Conservation (phyloP, 192 early-diverging fungal species). For the Mortierella antarctica region DNA sequence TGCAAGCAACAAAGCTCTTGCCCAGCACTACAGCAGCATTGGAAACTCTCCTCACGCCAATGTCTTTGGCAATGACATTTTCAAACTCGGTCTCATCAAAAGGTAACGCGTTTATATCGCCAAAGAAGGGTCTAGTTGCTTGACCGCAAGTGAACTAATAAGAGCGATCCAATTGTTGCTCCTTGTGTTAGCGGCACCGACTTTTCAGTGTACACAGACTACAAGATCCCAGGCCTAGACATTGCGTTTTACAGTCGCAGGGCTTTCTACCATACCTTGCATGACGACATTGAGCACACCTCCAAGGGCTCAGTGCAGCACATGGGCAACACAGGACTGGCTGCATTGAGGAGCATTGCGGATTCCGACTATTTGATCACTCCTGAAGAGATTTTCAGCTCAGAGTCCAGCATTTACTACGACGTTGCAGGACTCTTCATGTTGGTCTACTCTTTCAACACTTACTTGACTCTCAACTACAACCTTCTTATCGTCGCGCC, state of each 20-base stretch:
- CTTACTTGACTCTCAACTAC: conserved; percentile 46
- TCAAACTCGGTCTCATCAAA: conserved; percentile 68
- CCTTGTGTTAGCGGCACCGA: conserved; percentile 64
- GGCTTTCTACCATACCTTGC: conserved; percentile 72
- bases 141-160: background rate
- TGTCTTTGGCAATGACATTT: conserved; percentile 73
- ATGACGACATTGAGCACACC: conserved; percentile 64
- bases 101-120: conserved; percentile 26
- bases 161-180: background rate
- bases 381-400: conserved; percentile 31
- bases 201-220: conserved; percentile 68
- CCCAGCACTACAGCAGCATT: conserved; percentile 55
- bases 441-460: conserved; percentile 53
- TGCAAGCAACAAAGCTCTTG: conserved; percentile 51
- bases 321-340: conserved; percentile 71
- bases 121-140: background rate
- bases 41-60: conserved; percentile 66
- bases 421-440: conserved; percentile 60
- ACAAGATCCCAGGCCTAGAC: conserved; percentile 73
- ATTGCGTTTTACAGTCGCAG: conserved; percentile 73
- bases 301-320: conserved; percentile 66
- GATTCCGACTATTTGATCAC: conserved; percentile 50
- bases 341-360: conserved; percentile 61
- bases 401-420: conserved; percentile 57
- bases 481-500: conserved; percentile 43